Percentiles rank a stretch among this genome's conserved stretches.
Evolutionary conservation across 225 moss, liverwort and hornwort species (phyloP).

Genomic region (Bryum argenteum): DNA sequence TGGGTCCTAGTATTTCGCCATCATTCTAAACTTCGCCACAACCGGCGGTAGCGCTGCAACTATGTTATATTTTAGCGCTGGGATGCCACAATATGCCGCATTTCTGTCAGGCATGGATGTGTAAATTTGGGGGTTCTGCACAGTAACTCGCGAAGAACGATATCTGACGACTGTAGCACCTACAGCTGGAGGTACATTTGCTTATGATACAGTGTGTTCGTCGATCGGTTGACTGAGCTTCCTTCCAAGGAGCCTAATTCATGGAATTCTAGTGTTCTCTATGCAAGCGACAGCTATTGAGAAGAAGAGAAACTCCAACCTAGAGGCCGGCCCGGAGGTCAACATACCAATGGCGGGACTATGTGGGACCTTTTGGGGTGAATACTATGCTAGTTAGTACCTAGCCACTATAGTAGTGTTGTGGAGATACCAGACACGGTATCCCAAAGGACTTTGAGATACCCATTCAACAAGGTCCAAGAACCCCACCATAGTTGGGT

Average conservation of each 20-base stretch:
- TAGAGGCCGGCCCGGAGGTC: too few relatives aligned
- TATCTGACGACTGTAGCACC: neutral
- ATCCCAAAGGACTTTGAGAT: too few relatives aligned
- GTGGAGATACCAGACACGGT: too few relatives aligned
- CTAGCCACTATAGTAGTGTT: too few relatives aligned
- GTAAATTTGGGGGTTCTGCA: neutral
- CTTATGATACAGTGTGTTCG: neutral
- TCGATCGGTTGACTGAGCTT: neutral
- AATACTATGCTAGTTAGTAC: too few relatives aligned
- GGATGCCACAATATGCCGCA: too few relatives aligned
- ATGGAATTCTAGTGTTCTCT: constrained; percentile 1
- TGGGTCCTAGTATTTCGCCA: constrained; percentile 11
- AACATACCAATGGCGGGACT: too few relatives aligned
- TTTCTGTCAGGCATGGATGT: neutral
- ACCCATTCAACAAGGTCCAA: too few relatives aligned
- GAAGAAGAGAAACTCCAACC: too few relatives aligned
- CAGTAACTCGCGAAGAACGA: neutral
- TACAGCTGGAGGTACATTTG: neutral
- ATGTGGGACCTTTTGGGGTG: too few relatives aligned
- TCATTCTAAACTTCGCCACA: neutral
- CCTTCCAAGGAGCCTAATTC: neutral
- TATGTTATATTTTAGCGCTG: neutral
- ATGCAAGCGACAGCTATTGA: neutral
- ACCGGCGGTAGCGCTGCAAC: neutral
- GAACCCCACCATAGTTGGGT: too few relatives aligned